These are phyloP conservation scores for Coprinopsis sp. DNA, from an alignment of 768 basidiomycete species.

Conservation along the genomic window DNA sequence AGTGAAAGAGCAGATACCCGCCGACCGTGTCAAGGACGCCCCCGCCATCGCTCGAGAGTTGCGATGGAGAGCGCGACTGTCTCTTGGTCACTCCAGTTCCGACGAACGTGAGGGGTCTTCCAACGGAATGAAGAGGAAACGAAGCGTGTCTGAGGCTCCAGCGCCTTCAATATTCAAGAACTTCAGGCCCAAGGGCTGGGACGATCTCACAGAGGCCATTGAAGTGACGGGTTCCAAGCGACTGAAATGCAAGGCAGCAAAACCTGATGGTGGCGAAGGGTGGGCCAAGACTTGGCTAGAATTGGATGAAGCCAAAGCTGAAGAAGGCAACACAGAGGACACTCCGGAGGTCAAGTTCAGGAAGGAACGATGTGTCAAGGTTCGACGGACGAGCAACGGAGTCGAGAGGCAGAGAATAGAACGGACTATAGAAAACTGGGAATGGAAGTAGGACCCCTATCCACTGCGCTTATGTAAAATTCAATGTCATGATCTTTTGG, in stretches of 20 bases:
- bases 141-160: constrained; percentile 25
- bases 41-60: constrained; percentile 78
- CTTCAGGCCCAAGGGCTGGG: constrained; percentile 69
- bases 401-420: constrained; percentile 71
- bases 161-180: constrained; percentile 46
- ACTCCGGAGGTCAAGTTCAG: background rate
- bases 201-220: constrained; percentile 39
- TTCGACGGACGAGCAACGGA: constrained; percentile 50
- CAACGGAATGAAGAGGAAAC: constrained; percentile 32
- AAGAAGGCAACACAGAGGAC: constrained; percentile 16
- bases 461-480: constrained; percentile 10
- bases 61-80: constrained; percentile 72
- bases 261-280: constrained; percentile 33
- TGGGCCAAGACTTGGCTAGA: constrained; percentile 45
- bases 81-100: constrained; percentile 59
- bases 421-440: constrained; percentile 64
- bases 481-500: background rate
- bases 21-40: constrained; percentile 78
- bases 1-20: constrained; percentile 75
- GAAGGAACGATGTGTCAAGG: constrained; percentile 36
- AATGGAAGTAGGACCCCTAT: constrained; percentile 37
- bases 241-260: constrained; percentile 30
- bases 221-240: constrained; percentile 35
- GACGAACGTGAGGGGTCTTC: constrained; percentile 45
- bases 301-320: constrained; percentile 29